Conservation (phyloP, 2,329 filamentous ascomycete species). For the Fusarium albosuccineum region DNA sequence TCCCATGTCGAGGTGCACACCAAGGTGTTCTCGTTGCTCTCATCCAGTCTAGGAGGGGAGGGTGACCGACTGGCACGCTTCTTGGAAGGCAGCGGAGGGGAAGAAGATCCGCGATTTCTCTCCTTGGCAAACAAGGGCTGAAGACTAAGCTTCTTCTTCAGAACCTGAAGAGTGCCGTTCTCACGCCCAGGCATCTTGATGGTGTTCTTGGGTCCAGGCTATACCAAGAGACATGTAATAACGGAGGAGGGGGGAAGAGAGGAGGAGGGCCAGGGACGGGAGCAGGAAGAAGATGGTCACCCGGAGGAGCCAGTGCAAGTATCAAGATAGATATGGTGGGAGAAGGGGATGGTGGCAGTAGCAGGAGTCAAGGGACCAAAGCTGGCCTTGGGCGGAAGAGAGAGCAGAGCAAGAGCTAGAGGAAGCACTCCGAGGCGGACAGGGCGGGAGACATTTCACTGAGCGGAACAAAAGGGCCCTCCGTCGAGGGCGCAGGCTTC, state of each 20-base stretch:
- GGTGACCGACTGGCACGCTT: conserved; percentile 8
- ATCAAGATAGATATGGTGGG: neutral
- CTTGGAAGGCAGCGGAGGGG: conserved; percentile 10
- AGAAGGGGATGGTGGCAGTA: neutral
- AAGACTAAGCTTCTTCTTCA: conserved; percentile 21
- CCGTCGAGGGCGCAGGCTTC: neutral
- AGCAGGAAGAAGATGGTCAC: neutral
- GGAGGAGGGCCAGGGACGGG: neutral
- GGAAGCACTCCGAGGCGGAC: conserved; percentile 10
- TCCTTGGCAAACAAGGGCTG: conserved; percentile 20
- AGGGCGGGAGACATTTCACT: conserved; percentile 6
- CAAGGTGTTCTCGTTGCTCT: conserved; percentile 21
- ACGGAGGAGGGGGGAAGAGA: too few species aligned
- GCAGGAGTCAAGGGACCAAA: neutral
- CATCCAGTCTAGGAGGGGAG: conserved; percentile 13
- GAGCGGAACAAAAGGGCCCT: conserved; percentile 1
- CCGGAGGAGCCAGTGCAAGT: neutral
- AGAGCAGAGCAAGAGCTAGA: conserved; percentile 4
- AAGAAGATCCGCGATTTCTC: conserved; percentile 10
- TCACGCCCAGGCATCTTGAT: conserved; percentile 15
- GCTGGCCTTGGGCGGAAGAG: conserved; percentile 2
- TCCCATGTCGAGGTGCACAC: conserved; percentile 18
- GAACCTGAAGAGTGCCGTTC: conserved; percentile 14
- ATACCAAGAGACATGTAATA: neutral
- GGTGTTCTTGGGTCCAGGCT: conserved; percentile 1